phyloP scores from a whole-genome alignment of 768 basidiomycete species.

The Trametes sanguinea region DNA sequence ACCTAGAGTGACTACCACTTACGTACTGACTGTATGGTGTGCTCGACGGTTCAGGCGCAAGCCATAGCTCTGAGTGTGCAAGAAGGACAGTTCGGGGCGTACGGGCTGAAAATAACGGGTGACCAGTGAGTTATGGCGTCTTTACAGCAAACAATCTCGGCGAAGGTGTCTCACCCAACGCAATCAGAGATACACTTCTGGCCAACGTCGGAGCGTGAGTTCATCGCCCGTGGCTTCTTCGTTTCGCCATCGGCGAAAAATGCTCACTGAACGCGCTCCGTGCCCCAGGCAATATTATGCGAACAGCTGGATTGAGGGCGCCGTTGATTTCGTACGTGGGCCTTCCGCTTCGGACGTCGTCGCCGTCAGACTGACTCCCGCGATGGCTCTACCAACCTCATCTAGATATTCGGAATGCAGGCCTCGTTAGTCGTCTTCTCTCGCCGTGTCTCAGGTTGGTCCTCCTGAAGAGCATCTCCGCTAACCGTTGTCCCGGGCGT shows the following conservation, averaged over 20 bases:
- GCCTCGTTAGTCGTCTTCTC: constrained; percentile 22
- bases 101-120: constrained; percentile 27
- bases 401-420: constrained; percentile 27
- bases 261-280: background rate
- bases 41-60: constrained; percentile 16
- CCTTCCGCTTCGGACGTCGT: background rate
- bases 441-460: background rate
- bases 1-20: background rate
- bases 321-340: constrained; percentile 28
- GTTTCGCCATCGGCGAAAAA: background rate
- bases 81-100: constrained; percentile 25
- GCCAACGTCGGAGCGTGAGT: constrained; percentile 28
- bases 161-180: background rate
- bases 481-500: background rate
- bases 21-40: background rate
- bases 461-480: background rate
- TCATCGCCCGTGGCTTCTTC: too few relatives aligned
- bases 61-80: constrained; percentile 29
- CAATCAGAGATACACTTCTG: constrained; percentile 25
- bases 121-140: constrained; percentile 17
- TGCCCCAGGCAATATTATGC: constrained; percentile 25
- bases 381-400: background rate
- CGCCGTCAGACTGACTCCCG: constrained; percentile 2
- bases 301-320: constrained; percentile 30
- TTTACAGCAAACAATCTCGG: background rate